Base-by-base conservation (phyloP, 108 stramenopile species). In the Cyclotella cryptica region DNA sequence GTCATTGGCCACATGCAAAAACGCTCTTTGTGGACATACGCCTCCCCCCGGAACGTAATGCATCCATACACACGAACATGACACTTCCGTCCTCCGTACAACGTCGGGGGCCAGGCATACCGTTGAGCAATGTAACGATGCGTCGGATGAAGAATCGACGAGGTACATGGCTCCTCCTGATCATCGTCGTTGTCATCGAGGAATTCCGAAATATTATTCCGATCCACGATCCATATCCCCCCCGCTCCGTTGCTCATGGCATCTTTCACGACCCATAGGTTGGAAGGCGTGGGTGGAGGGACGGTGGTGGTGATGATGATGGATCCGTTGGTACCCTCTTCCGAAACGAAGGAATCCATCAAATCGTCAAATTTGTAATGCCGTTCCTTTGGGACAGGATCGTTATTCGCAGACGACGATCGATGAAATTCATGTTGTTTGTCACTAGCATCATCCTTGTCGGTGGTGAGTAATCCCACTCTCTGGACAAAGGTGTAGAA, bases 1-100 rank as follows among this genome's bases (percentile, higher is more conserved):
- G 27, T 95, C 89, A 73, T 95, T 95, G 53, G 94, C 94, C 40
- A 95, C 94, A 71, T 95, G 94, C 55, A 95, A 70, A 78, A 95
- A 95, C 8, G 84, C 83, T 46, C 84, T 79, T 80, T 69, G 55
- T 95, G 94, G 17, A 93, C 75, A 83, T 86, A 95, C 18, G 94
- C 92, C 65, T 75, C 76, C n/a, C 90, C 90, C 55, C 88, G 86
- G 52, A 67, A 60, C 8, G 89, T 92, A 19, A 95, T 60, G 14
- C 87, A 46, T 15, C 74, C 91, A 71, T 95, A 95, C 22, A 93
- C 90, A 9, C 94, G 83, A n/a, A 95, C 88, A 67, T 95, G 94
- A 62, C 88, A 91, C 44, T 95, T 95, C 17, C 86, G 66, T 3
- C 88, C 85, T 6, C 66, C 67, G 72, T 87, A 92, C 55, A 93